Percentiles rank a stretch among this genome's conserved stretches.
These are phyloP conservation scores for Babesia bigemina DNA, from an alignment of 169 alveolate genomes.

Conservation along the genomic window DNA sequence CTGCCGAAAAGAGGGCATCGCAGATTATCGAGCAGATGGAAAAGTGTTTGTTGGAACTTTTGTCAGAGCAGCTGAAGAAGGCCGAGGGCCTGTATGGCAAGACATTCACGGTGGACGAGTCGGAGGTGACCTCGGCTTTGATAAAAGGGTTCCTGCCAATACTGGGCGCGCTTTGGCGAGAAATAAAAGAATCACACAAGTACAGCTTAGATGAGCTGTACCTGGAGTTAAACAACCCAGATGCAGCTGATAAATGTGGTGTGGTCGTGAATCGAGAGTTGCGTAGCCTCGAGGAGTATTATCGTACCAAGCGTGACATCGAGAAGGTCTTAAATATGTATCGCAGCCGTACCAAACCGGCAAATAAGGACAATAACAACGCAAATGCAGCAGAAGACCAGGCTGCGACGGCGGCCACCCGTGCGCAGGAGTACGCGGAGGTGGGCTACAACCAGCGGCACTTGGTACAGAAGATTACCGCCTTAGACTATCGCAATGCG, in stretches of 20 bases:
- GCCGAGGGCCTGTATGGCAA: constrained; percentile 30
- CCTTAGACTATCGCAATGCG: constrained; percentile 51
- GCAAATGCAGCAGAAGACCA: not conserved
- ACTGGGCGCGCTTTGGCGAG: constrained; percentile 44
- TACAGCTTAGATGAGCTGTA: constrained; percentile 53
- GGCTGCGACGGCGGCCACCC: constrained; percentile 5
- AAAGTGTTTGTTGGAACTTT: not conserved
- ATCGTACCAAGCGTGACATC: constrained; percentile 28
- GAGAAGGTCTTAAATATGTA: constrained; percentile 34
- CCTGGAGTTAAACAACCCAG: constrained; percentile 4
- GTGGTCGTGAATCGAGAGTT: constrained; percentile 33
- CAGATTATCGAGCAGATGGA: constrained; percentile 4
- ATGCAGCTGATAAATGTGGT: not conserved
- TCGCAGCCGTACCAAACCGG: constrained; percentile 24
- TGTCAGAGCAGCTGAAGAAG: constrained; percentile 19
- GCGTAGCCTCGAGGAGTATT: constrained; percentile 22
- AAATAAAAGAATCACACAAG: constrained; percentile 40
- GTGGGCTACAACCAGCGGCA: constrained; percentile 63
- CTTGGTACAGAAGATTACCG: constrained; percentile 50
- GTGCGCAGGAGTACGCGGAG: constrained; percentile 61
- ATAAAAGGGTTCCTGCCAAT: constrained; percentile 46
- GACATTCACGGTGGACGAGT: constrained; percentile 23
- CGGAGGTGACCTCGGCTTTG: constrained; percentile 9
- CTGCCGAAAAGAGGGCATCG: too few species aligned
- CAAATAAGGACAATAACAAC: not conserved